Conservation (phyloP, 2,329 filamentous ascomycete species). For the Claviceps sp. region DNA sequence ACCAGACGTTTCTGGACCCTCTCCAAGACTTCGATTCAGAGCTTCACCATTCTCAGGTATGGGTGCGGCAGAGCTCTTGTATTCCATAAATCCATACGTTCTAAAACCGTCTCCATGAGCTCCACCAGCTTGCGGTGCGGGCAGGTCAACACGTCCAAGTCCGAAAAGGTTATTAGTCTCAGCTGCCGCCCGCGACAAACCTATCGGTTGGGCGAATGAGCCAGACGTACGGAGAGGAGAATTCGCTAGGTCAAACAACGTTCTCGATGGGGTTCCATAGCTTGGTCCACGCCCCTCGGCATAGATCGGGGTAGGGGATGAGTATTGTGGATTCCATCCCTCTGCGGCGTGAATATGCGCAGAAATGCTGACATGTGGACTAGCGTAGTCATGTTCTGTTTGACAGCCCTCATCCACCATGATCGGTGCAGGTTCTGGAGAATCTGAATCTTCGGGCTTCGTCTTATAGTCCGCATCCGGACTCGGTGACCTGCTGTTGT, state of each 20-base stretch:
- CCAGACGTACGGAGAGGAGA: neutral
- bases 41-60: neutral
- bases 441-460: neutral
- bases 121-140: neutral
- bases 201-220: neutral
- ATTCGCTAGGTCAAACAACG: conserved; percentile 2
- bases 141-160: neutral
- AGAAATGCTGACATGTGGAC: conserved; percentile 14
- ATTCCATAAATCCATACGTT: neutral
- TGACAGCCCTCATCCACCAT: conserved; percentile 26
- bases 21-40: too few species aligned
- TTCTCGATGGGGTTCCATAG: conserved; percentile 8
- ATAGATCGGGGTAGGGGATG: conserved; percentile 6
- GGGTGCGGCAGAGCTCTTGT: neutral
- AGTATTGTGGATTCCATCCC: conserved; percentile 1
- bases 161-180: conserved; percentile 1
- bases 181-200: neutral
- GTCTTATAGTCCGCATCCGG: conserved; percentile 7
- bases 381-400: conserved; percentile 18
- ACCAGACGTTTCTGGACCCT: too few species aligned
- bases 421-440: neutral
- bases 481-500: conserved; percentile 57
- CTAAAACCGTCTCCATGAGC: neutral
- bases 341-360: conserved; percentile 12
- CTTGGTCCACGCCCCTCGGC: neutral